These are phyloP conservation scores for Suillus placidus DNA, from an alignment of 768 basidiomycete genomes.

Conservation along the genomic window DNA sequence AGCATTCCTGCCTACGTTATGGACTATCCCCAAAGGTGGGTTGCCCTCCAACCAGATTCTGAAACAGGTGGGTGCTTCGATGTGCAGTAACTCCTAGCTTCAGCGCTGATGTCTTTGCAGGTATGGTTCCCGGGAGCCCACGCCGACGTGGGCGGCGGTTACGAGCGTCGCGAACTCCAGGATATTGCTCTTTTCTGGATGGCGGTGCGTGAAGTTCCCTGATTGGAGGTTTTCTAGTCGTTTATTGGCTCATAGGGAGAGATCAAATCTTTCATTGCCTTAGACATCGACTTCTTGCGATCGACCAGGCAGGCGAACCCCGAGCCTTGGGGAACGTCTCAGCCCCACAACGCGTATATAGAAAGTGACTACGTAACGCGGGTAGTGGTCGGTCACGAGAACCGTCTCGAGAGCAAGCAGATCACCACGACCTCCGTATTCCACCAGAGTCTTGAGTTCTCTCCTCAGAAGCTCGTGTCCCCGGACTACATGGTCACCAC, in stretches of 20 bases:
- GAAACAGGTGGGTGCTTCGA: conserved; percentile 14
- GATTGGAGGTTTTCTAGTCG: background rate
- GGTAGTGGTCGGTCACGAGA: conserved; percentile 5
- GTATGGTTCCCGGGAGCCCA: conserved; percentile 33
- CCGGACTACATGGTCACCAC: conserved; percentile 9
- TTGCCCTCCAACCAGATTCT: conserved; percentile 14
- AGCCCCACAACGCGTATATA: conserved; percentile 12
- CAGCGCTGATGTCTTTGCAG: conserved; percentile 14
- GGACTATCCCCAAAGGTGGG: conserved; percentile 14
- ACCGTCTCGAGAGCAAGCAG: conserved; percentile 9
- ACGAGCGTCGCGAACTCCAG: conserved; percentile 18
- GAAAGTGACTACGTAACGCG: background rate
- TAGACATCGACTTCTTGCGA: conserved; percentile 8
- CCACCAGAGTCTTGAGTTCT: conserved; percentile 8
- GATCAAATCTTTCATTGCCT: background rate
- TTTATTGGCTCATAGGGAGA: conserved; percentile 8
- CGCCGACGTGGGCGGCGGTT: conserved; percentile 23
- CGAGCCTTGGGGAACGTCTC: conserved; percentile 12
- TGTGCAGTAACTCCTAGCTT: background rate
- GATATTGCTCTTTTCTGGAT: conserved; percentile 28
- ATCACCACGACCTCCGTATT: conserved; percentile 1
- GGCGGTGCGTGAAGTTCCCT: conserved; percentile 17
- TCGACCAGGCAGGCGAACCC: conserved; percentile 7
- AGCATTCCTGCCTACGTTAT: conserved; percentile 26
- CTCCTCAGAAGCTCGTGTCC: background rate